phyloP scores from a whole-genome alignment of 768 basidiomycete species.

The Astraeus odoratus region DNA sequence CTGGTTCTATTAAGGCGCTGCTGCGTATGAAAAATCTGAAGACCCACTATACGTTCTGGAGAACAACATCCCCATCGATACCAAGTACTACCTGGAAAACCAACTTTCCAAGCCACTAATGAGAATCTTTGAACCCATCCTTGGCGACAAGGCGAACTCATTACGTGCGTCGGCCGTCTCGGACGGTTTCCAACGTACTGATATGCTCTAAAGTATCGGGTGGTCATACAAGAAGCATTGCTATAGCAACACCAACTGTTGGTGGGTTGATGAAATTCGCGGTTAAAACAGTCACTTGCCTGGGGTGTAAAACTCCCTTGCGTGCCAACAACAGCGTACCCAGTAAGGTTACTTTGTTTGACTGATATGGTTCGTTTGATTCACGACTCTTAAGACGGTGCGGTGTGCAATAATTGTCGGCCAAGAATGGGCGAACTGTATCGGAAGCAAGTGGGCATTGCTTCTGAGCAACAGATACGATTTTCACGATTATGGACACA shows the following conservation, averaged over 20 bases:
- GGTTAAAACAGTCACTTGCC: slow-evolving; percentile 89
- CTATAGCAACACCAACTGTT: slow-evolving; percentile 93
- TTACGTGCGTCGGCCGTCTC: too few species aligned
- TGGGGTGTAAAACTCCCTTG: slow-evolving; percentile 92
- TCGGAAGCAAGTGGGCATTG: slow-evolving; percentile 73
- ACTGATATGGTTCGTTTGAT: background rate
- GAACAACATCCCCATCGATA: slow-evolving; percentile 97
- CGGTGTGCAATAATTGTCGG: slow-evolving; percentile 91
- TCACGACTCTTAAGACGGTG: slow-evolving; percentile 55
- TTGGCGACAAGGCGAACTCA: slow-evolving; percentile 85
- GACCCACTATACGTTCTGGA: slow-evolving; percentile 97
- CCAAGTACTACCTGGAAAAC: slow-evolving; percentile 96
- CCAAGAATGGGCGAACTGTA: slow-evolving; percentile 84
- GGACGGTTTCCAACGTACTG: too few species aligned
- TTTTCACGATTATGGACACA: slow-evolving; percentile 98
- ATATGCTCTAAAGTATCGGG: slow-evolving; percentile 64
- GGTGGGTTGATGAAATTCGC: slow-evolving; percentile 99
- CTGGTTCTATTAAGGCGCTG: slow-evolving; percentile 58
- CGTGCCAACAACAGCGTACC: slow-evolving; percentile 67
- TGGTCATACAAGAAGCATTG: slow-evolving; percentile 91
- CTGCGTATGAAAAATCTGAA: slow-evolving; percentile 98
- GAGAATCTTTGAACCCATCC: slow-evolving; percentile 96
- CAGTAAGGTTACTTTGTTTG: slow-evolving; percentile 35
- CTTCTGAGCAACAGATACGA: slow-evolving; percentile 80
- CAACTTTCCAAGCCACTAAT: slow-evolving; percentile 95